phyloP scores from a whole-genome alignment of 805 yeast species.

The Dipodascus albidus region DNA sequence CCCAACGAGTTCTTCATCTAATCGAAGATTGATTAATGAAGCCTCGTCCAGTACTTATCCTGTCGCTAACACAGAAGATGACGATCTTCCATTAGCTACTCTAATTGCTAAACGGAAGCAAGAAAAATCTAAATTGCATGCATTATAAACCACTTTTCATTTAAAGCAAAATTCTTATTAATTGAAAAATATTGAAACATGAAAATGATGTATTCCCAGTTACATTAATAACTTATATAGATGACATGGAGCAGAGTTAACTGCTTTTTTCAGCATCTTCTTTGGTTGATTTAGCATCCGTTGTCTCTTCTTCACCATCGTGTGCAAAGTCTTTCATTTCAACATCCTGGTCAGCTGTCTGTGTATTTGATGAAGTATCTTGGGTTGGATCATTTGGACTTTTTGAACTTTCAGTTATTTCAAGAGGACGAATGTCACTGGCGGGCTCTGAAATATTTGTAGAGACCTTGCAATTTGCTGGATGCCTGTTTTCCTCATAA shows the following conservation, averaged over 20 bases:
- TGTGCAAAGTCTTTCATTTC: too few species aligned
- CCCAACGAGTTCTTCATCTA: conserved; percentile 4
- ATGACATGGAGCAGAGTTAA: background rate
- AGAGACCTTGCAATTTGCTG: too few species aligned
- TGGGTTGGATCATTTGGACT: too few species aligned
- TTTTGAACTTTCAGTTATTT: too few species aligned
- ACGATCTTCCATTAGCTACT: background rate
- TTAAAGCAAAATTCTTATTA: too few species aligned
- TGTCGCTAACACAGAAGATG: background rate
- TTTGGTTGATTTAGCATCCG: background rate
- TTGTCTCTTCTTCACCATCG: too few species aligned
- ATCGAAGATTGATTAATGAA: conserved; percentile 7
- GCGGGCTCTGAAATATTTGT: too few species aligned
- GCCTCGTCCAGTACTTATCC: background rate
- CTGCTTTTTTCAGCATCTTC: too few species aligned
- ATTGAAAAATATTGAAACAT: background rate
- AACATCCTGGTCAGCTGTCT: too few species aligned
- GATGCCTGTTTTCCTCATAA: too few species aligned
- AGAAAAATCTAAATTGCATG: background rate
- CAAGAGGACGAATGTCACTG: too few species aligned
- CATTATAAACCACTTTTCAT: background rate
- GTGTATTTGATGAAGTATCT: too few species aligned
- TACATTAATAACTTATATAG: background rate
- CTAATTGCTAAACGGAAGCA: background rate
- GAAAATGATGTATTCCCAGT: background rate